Base-by-base conservation (phyloP, 1,284 basidiomycete species). In the Sanghuangporus baumii region DNA sequence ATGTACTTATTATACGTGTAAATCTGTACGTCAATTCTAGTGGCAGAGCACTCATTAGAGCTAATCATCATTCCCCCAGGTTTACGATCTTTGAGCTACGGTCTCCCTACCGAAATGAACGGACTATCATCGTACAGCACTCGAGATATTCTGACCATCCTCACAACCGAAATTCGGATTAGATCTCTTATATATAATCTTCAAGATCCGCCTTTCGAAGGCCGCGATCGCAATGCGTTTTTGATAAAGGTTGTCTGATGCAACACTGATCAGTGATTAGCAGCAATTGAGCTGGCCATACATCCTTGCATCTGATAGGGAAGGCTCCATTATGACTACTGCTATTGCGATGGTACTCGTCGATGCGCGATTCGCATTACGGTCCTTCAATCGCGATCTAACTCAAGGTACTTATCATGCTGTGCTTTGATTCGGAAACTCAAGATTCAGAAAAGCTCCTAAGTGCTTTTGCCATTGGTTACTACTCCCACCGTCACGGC, bases 161-260 rank as follows among this genome's bases (percentile, higher is more conserved):
- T 31, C 5, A 31, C 26, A 23, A 23, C 48, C n/a, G 48, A 16
- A 16, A 12, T 9, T 54, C 31, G 18, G 52, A 54, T 54, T 54
- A 37, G 26, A 38, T 54, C 36, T 37, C 12, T n/a, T 36, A n/a
- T 31, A 4, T 5, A 31, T 54, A 36, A 9, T 14, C 26, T 36
- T 31, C 51, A 12, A 54, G 52, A 37, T 37, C 52, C 52, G 31
- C 50, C 5, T 20, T 51, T 51, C 26, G 50, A 51, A 26, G 50
- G 7, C 31, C 31, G 8, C 23, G 20, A 51, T 54, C 31, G 36
- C 43, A 46, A 46, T 46, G 34, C n/a, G 26, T 18, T n/a, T 34
- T 23, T 54, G 52, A 54, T 54, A 54, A 37, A 54, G 31, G 52
- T 37, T n/a, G 16, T 31, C 52, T 54, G 52, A 54, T 54, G n/a